Percentiles rank a stretch among this genome's conserved stretches.
These are phyloP conservation scores for Ophiocordyceps camponoti-leonardi DNA, from an alignment of 2,329 filamentous ascomycete species.

Conservation along the genomic window DNA sequence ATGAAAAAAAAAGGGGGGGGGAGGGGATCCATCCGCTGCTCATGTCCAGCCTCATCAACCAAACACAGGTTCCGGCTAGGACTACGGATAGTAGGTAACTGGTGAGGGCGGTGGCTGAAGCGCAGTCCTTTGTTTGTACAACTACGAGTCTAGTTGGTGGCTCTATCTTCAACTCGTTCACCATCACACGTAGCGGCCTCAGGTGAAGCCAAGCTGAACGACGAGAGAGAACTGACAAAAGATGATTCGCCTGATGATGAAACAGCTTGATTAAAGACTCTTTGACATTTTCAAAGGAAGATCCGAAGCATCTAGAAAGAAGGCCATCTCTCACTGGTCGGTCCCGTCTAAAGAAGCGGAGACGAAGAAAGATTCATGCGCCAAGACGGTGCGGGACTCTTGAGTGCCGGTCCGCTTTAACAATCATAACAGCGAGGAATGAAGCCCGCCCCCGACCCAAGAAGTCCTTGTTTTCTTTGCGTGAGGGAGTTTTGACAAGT, in stretches of 20 bases:
- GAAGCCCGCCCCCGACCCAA: too few relatives aligned
- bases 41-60: background rate
- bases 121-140: background rate
- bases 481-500: too few relatives aligned
- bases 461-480: background rate
- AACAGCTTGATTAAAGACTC: background rate
- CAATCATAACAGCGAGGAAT: background rate
- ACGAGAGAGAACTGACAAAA: too few relatives aligned
- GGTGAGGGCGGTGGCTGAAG: background rate
- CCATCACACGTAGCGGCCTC: background rate
- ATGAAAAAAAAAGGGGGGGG: background rate
- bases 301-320: background rate
- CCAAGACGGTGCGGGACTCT: background rate
- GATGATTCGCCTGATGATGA: background rate
- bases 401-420: background rate
- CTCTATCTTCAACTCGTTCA: too few relatives aligned
- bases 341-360: too few relatives aligned
- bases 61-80: too few relatives aligned
- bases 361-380: background rate
- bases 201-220: background rate
- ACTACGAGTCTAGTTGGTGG: too few relatives aligned
- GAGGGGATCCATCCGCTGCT: background rate
- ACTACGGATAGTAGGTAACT: too few relatives aligned
- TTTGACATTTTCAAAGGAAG: background rate
- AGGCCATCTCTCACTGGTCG: too few relatives aligned